Evolutionary conservation across 139 green algal species (phyloP), one percentile per base, ranked within the genome.

Genomic region (Chlorella sp.): DNA sequence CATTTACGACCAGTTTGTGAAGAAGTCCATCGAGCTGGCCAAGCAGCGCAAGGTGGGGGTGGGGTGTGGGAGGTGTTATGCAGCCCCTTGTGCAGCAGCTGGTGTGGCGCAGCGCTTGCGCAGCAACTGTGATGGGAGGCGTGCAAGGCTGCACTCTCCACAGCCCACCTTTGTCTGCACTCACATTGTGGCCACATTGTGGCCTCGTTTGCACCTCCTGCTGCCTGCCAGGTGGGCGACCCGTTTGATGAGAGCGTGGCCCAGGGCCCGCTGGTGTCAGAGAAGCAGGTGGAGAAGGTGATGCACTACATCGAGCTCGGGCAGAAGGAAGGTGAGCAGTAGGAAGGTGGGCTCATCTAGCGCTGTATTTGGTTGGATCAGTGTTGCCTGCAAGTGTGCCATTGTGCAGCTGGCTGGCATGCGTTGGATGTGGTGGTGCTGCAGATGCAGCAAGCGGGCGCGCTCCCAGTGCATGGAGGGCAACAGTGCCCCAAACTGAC

Each of bases 271-370:
- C 79, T 87, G 69, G 84, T 89, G 6, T 64, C 86, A 69, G 11
- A 85, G 83, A 89, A 92, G 64, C 92, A 95, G 86, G 83, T 93
- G 68, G 83, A 91, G 38, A 95, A 94, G 88, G 82, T 92, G 22
- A 34, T 93, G 62, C 11, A 69, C 24, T 93, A 93, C 78, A 90
- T 94, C 30, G 86, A 94, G 58, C 67, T 74, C 73, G 68, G 89
- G 58, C 85, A 91, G 76, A 41, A 85, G 40, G 73, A 90, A 46
- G 88, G 90, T 68, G 90, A 87, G 28, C 44, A 14, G n/a, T 3
- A 43, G 26, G 20, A 19, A 32, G 56, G 38, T 38, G 6, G 36
- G 69, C 46, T 17, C 8, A 54, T 17, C n/a, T n/a, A n/a, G n/a
- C n/a, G n/a, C n/a, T n/a, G n/a, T n/a, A n/a, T n/a, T n/a, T n/a